Percentiles rank a stretch among this genome's conserved stretches.
phyloP scores from a whole-genome alignment of 352 stramenopile species.

The Globisporangium carolinianum region DNA sequence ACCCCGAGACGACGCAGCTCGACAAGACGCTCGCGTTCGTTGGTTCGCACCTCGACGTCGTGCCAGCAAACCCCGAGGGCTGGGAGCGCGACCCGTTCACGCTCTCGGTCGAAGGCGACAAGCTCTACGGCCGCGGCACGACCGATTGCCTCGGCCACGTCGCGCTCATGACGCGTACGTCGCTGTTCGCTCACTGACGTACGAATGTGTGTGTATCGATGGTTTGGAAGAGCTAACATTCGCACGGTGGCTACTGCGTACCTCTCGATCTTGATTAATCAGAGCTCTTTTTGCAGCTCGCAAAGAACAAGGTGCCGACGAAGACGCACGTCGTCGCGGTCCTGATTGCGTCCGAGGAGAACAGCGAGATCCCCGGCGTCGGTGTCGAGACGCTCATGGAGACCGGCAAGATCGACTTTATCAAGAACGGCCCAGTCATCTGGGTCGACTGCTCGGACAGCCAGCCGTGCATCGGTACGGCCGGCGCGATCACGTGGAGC shows the following conservation, averaged over 20 bases:
- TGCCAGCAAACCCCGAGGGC: slow-evolving; percentile 87
- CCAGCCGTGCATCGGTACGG: slow-evolving; percentile 90
- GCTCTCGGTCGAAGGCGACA: slow-evolving; percentile 86
- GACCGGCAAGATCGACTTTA: slow-evolving; percentile 86
- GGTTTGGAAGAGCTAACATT: no score
- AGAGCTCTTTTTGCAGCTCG: slow-evolving; percentile 69
- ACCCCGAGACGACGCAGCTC: slow-evolving; percentile 25
- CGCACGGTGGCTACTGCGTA: no score
- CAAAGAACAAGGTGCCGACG: slow-evolving; percentile 63
- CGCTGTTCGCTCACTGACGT: neutral
- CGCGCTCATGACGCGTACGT: slow-evolving; percentile 77
- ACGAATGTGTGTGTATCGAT: neutral
- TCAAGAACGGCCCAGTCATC: slow-evolving; percentile 90
- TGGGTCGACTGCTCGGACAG: slow-evolving; percentile 91
- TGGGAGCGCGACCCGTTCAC: slow-evolving; percentile 88
- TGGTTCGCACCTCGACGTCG: slow-evolving; percentile 89
- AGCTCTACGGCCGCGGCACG: slow-evolving; percentile 88
- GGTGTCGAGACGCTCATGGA: slow-evolving; percentile 88
- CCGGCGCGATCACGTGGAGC: slow-evolving; percentile 82
- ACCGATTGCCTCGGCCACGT: slow-evolving; percentile 93
- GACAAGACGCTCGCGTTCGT: slow-evolving; percentile 85
- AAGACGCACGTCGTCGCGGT: slow-evolving; percentile 81
- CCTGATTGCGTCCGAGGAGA: slow-evolving; percentile 88
- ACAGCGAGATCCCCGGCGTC: slow-evolving; percentile 74
- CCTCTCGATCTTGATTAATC: no score